Conservation (phyloP, 176 grass and related monocot genomes). For the Oryza brachyantha region DNA sequence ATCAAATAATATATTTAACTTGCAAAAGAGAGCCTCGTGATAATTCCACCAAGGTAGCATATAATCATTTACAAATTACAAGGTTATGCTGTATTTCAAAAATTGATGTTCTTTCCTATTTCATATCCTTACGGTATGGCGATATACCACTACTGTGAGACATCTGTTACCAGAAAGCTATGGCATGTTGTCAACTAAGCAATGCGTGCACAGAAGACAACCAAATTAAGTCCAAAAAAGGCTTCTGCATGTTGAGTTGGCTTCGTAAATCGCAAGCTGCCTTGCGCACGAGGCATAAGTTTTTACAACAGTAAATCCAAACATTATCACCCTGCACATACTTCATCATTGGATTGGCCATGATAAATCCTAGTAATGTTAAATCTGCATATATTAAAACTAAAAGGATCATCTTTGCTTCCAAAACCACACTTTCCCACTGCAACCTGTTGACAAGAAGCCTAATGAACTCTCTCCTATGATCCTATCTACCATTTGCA, state of each 20-base stretch:
- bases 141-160: background rate
- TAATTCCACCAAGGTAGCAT: background rate
- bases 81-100: background rate
- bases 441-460: too few relatives aligned
- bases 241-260: background rate
- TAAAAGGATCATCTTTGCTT: too few relatives aligned
- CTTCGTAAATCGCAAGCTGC: background rate
- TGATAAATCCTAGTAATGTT: too few relatives aligned
- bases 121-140: background rate
- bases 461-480: too few relatives aligned
- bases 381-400: too few relatives aligned
- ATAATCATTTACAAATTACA: background rate
- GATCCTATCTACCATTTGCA: too few relatives aligned
- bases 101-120: background rate
- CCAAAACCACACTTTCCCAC: too few relatives aligned
- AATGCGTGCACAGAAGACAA: background rate
- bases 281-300: background rate
- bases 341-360: too few relatives aligned
- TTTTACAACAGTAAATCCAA: background rate
- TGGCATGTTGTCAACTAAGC: background rate
- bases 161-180: background rate
- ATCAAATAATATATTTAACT: background rate
- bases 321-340: background rate
- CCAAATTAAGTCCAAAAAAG: background rate
- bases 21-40: background rate